Evolutionary conservation across 257 asterid genomes (phyloP), one percentile per base, ranked within the genome.

Genomic region (Nicotiana noctiflora): DNA sequence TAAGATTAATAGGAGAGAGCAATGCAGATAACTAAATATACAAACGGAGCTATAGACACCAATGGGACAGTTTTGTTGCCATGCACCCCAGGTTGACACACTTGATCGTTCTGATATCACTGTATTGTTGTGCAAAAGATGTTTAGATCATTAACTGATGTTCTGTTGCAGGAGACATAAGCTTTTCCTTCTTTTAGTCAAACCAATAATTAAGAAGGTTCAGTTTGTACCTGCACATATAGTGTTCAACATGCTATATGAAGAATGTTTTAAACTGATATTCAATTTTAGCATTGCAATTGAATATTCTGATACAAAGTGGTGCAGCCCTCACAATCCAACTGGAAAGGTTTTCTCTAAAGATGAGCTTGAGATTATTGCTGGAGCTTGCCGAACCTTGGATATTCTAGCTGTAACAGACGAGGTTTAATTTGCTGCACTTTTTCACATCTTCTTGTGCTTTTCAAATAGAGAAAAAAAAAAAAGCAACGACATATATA

Each of bases 271-370:
- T 70, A 70, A 70, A 70, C 37, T 6, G 57, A 44, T 70, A 23
- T 44, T 44, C 19, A 12, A 44, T 57, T 49, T 37, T 49, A 29
- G 17, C 51, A 40, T 67, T 79, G 76, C 27, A 51, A 84, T 66
- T 82, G 79, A 34, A 57, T 83, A 60, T 85, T 76, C 89, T 89
- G 64, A 88, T 88, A 76, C 74, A 34, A 83, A 76, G 62, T 86
- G 85, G 81, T 76, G 80, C 98, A 92, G 98, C 86, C 98, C 98
- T 83, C 98, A 94, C 89, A 94, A 94, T 76, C 98, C 98, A 40
- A 94, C 98, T 40, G 98, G 98, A 60, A 94, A 94, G 89, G 92
- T 93, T 76, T 94, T 92, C 88, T 75, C 88, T 80, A 83, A 72
- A 88, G 90, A 86, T 76, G 98, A 94, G 91, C 98, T 94, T 67